phyloP scores from a whole-genome alignment of 257 asterid genomes.

The Penstemon davidsonii region DNA sequence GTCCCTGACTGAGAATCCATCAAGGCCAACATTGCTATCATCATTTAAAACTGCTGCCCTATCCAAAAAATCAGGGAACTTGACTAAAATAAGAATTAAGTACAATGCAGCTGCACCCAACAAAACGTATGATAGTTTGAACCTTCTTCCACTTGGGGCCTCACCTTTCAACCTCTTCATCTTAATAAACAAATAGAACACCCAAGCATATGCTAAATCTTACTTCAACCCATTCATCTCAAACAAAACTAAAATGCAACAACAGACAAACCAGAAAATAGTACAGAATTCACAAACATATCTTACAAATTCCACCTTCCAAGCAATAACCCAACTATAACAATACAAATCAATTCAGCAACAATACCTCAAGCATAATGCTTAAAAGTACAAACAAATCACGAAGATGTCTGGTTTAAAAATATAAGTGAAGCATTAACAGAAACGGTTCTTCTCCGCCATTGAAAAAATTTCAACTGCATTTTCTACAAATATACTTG shows the following conservation, averaged over 20 bases:
- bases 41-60: constrained; percentile 16
- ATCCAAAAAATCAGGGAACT: constrained; percentile 9
- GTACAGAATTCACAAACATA: constrained; percentile 1
- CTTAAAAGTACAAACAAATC: not conserved
- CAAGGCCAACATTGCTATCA: constrained; percentile 36
- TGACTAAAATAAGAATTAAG: constrained; percentile 3
- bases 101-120: constrained; percentile 13
- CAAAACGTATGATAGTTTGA: constrained; percentile 7
- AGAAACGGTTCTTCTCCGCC: constrained; percentile 16
- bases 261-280: not conserved
- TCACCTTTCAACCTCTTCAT: constrained; percentile 20
- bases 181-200: constrained; percentile 24
- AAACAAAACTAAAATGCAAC: constrained; percentile 13
- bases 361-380: constrained; percentile 19
- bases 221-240: constrained; percentile 23
- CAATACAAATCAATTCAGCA: constrained; percentile 21
- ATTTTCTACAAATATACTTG: constrained; percentile 11
- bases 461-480: constrained; percentile 20
- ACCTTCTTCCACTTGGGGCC: constrained; percentile 11
- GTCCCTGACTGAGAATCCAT: constrained; percentile 39
- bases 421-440: constrained; percentile 16
- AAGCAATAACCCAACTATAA: constrained; percentile 26
- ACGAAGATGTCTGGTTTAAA: constrained; percentile 18
- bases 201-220: constrained; percentile 23
- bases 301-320: constrained; percentile 15